phyloP scores from a whole-genome alignment of 176 grass and related monocot genomes.

The Cocos nucifera region DNA sequence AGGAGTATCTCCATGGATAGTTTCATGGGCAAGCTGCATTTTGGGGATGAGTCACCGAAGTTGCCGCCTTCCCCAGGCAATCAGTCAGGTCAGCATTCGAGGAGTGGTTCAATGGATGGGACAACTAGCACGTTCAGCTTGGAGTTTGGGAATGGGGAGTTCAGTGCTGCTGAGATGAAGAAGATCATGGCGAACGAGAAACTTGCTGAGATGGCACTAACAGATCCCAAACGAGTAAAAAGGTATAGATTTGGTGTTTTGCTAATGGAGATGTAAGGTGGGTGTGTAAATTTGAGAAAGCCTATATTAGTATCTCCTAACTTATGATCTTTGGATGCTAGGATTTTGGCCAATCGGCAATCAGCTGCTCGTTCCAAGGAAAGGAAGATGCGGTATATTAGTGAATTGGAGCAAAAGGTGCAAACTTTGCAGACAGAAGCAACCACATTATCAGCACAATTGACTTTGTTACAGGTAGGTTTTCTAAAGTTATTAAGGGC shows the following conservation, averaged over 20 bases:
- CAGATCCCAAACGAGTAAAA: constrained; percentile 89
- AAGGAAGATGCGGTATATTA: constrained; percentile 94
- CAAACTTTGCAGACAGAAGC: constrained; percentile 87
- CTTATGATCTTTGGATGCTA: constrained; percentile 13
- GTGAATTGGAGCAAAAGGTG: constrained; percentile 89
- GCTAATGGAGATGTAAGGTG: too few relatives aligned
- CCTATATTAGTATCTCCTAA: not conserved
- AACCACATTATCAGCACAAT: constrained; percentile 80
- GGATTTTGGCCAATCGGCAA: constrained; percentile 82
- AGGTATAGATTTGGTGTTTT: constrained; percentile 22
- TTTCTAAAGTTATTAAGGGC: not conserved
- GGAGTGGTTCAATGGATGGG: constrained; percentile 51
- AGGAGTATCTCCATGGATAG: constrained; percentile 92
- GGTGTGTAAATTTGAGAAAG: too few relatives aligned
- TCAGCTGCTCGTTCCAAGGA: constrained; percentile 93
- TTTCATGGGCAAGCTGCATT: constrained; percentile 85
- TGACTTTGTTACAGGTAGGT: constrained; percentile 88
- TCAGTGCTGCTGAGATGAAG: constrained; percentile 74
- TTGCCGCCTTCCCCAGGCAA: constrained; percentile 31
- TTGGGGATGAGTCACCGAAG: constrained; percentile 62
- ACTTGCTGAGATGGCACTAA: constrained; percentile 71
- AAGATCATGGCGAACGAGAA: constrained; percentile 93
- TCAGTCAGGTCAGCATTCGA: constrained; percentile 17
- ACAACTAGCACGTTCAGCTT: constrained; percentile 36
- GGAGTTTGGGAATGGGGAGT: constrained; percentile 69